Percentiles rank a stretch among this genome's conserved stretches.
Conservation (phyloP, 805 yeast species). For the Vanderwaltozyma polyspora region DNA sequence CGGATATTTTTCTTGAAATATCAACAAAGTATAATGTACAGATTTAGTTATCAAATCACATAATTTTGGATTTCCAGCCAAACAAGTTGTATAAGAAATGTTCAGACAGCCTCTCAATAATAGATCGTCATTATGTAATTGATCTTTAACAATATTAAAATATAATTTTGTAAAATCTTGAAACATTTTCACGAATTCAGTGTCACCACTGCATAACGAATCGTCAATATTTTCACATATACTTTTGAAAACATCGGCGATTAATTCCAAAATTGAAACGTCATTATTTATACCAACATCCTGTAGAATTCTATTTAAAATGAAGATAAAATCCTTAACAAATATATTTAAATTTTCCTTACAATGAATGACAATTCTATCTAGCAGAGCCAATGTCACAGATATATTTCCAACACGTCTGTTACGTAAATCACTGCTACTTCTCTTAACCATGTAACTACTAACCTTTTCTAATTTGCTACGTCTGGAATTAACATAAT, state of each 20-base stretch:
- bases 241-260: constrained; percentile 36
- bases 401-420: constrained; percentile 67
- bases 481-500: constrained; percentile 83
- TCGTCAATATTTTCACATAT: constrained; percentile 46
- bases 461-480: constrained; percentile 84
- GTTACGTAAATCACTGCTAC: constrained; percentile 47
- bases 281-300: constrained; percentile 39
- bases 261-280: constrained; percentile 44
- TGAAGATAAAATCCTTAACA: constrained; percentile 55
- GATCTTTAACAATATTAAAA: constrained; percentile 17
- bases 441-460: constrained; percentile 49
- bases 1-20: constrained; percentile 21
- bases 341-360: constrained; percentile 75
- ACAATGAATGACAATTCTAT: constrained; percentile 63
- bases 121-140: constrained; percentile 20
- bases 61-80: constrained; percentile 22
- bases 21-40: constrained; percentile 15
- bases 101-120: constrained; percentile 23
- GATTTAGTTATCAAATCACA: constrained; percentile 18
- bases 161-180: constrained; percentile 24
- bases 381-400: constrained; percentile 65
- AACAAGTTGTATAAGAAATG: constrained; percentile 20
- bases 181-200: constrained; percentile 36
- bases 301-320: constrained; percentile 41
- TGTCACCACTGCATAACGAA: constrained; percentile 55